Evolutionary conservation across 2,329 filamentous ascomycete species (phyloP), one percentile per base, ranked within the genome.

Genomic region (Ophiostoma perfectum): DNA sequence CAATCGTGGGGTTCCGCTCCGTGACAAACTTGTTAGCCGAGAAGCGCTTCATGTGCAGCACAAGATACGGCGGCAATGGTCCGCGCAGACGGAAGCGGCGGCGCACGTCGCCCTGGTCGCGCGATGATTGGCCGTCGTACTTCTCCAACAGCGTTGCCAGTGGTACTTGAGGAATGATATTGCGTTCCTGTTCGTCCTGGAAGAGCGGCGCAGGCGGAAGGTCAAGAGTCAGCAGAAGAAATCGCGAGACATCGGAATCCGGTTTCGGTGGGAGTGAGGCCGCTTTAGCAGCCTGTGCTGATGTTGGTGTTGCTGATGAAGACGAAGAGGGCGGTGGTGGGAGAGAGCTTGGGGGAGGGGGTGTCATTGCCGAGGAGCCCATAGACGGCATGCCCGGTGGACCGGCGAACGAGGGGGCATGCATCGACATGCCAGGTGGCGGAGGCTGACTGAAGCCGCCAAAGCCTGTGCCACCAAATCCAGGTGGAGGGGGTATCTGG

Each of bases 31-130:
- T 97, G 82, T 99, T 99, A 73, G 90, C 89, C 73, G 89, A 92
- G 83, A 99, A 99, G 73, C 95, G 92, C 81, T 98, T 98, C 81
- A 98, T 89, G 81, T 99, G 94, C 80, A 99, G 92, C 67, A 95
- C 82, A 18, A 99, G 86, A 76, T 90, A 98, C 0, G 93, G 94
- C 0, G 95, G 95, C 0, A 99, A 83, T 0, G 95, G 95, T 75
- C 97, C 93, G 64, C 96, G 81, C 4, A 99, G 84, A 16, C 94
- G 88, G 79, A 97, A 97, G 45, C 95, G 89, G 74, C 94, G 90
- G 71, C 95, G 88, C 74, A 94, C 91, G 67, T 93, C 90, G 73
- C 94, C 86, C 75, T 94, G 92, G 49, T 99, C 95, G 76, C 97
- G 94, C 0, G 92, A 88, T 52, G 86, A 88, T 60, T 91, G 80